Base-by-base conservation (phyloP, 805 yeast genomes). In the Metschnikowia gelsemii region DNA sequence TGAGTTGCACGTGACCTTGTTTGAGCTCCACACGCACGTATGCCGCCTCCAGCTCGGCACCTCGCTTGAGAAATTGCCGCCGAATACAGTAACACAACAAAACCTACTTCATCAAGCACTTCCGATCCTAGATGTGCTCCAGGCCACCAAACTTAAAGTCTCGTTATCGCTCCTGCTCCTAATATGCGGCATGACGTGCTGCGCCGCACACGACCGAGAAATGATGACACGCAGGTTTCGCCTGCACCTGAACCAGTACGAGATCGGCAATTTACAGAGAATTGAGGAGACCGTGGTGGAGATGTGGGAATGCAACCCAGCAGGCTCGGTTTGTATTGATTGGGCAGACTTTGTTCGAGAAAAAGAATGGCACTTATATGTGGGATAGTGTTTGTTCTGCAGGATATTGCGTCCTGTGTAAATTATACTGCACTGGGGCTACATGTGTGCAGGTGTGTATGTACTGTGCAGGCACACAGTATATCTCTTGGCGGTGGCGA, bases 121-220 rank as follows among this genome's bases (percentile, higher is more conserved):
- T 17, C 21, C 13, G 17, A 34, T 44, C 8, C 27, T 52, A 5
- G 55, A 51, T 27, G 4, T 19, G 8, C 38, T 52, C 21, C 41
- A 45, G 24, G 22, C 34, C 3, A 45, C 55, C 4, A 44, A 32
- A 20, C 29, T 51, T 22, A 46, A 43, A 23, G 55, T 45, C 19
- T 32, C 54, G 17, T 45, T 52, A n/a, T 43, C 53, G 14, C 45
- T 52, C 18, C 47, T 43, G 50, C 25, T 52, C 17, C 45, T 64
- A 25, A 57, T 63, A 8, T 63, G 68, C 42, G 71, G 69, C 5
- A 53, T 64, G 21, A 52, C 60, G 3, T 61, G 66, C 46, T 48
- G 57, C 33, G 52, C 52, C n/a, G 41, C 52, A 5, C 38, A 37
- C 35, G 66, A 63, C 43, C 50, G 63, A 33, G 28, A 28, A 6